phyloP scores from a whole-genome alignment of 495 filamentous ascomycete species.

The Penicillium salamii region DNA sequence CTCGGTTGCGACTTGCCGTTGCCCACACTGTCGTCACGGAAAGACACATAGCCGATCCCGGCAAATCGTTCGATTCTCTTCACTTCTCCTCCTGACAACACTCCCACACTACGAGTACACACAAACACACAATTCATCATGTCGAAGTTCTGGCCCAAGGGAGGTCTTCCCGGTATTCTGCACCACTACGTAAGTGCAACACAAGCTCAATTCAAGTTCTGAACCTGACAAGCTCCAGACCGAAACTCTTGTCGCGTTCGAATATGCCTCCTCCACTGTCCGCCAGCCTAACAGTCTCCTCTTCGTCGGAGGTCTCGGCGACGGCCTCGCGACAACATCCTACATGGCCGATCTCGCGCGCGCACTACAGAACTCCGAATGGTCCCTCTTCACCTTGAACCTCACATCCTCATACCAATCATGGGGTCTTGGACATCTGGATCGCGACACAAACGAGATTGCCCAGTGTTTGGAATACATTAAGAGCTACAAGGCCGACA shows the following conservation, averaged over 20 bases:
- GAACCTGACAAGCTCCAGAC: constrained; percentile 27
- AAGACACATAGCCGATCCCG: constrained; percentile 1
- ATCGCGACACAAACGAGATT: constrained; percentile 72
- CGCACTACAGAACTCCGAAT: constrained; percentile 55
- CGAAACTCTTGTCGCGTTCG: constrained; percentile 45
- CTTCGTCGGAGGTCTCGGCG: constrained; percentile 79
- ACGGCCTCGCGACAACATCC: constrained; percentile 68
- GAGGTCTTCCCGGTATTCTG: constrained; percentile 50
- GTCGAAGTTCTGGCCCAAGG: constrained; percentile 51
- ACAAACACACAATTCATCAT: too few species aligned
- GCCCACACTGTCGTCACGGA: constrained; percentile 3
- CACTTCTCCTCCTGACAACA: too few species aligned
- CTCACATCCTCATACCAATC: constrained; percentile 64
- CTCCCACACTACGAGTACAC: too few species aligned
- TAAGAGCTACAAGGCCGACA: constrained; percentile 37
- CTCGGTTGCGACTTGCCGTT: not conserved
- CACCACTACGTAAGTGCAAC: constrained; percentile 56
- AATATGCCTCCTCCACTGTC: constrained; percentile 32
- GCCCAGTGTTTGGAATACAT: constrained; percentile 70
- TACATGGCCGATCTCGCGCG: constrained; percentile 54
- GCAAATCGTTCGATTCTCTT: constrained; percentile 1
- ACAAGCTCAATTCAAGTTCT: too few species aligned
- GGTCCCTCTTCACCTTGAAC: constrained; percentile 60
- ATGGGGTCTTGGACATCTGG: constrained; percentile 68
- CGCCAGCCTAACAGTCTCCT: constrained; percentile 64